Evolutionary conservation across 805 yeast genomes (phyloP).

Genomic region (Saccharomyces mikatae): DNA sequence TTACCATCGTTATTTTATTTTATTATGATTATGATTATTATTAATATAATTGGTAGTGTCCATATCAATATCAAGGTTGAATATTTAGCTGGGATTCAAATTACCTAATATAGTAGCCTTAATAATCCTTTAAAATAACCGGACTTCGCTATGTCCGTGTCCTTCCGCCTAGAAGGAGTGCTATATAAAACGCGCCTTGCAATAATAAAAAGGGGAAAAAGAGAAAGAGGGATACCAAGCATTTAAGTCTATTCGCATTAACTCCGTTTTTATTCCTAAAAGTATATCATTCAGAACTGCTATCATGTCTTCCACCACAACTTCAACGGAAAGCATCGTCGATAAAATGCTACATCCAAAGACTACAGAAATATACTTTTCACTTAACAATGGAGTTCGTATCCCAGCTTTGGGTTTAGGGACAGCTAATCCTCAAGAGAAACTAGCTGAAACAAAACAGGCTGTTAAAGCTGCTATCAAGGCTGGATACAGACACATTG

Average conservation of each 20-base stretch:
- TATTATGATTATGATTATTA: not conserved
- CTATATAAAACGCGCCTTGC: too few relatives aligned
- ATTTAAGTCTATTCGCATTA: too few relatives aligned
- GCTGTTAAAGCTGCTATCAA: constrained; percentile 56
- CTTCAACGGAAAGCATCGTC: not conserved
- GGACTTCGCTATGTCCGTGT: too few relatives aligned
- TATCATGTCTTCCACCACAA: constrained; percentile 8
- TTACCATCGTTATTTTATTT: not conserved
- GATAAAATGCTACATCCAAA: constrained; percentile 23
- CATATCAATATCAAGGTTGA: too few relatives aligned
- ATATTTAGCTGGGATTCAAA: too few relatives aligned
- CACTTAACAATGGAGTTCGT: constrained; percentile 46
- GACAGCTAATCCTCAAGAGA: constrained; percentile 46
- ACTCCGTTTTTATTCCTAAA: too few relatives aligned
- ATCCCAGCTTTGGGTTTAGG: constrained; percentile 71
- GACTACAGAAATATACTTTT: constrained; percentile 34
- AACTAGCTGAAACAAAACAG: constrained; percentile 37
- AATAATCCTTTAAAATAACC: too few relatives aligned
- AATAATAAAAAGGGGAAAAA: too few relatives aligned
- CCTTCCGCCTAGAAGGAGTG: too few relatives aligned
- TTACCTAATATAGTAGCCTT: too few relatives aligned
- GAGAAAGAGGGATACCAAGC: too few relatives aligned
- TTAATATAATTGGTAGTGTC: not conserved
- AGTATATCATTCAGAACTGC: not conserved
- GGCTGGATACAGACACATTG: constrained; percentile 64